Evolutionary conservation across 73 alveolate species (phyloP).

Genomic region (Urostyla sp.): DNA sequence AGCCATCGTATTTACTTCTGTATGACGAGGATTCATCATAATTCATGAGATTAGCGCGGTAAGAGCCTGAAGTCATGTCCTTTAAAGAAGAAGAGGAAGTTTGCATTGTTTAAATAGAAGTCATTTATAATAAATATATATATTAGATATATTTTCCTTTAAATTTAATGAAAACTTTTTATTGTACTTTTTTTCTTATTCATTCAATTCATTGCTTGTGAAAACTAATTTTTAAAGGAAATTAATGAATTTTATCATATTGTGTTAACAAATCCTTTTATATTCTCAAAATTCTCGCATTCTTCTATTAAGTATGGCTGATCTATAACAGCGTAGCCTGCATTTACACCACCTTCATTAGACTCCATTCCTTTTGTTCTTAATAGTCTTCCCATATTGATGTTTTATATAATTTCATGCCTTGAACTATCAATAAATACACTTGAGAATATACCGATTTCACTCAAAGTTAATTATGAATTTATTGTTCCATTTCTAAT

Average conservation of each 20-base stretch:
- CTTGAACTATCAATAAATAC: constrained; percentile 9
- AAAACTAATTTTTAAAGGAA: not conserved
- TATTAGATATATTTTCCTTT: no score
- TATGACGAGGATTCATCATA: not conserved
- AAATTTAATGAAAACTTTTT: no score
- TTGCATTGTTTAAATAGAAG: no score
- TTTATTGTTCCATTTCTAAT: constrained; percentile 70
- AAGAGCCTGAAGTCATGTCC: constrained; percentile 47
- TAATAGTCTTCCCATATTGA: constrained; percentile 82
- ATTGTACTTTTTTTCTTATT: no score
- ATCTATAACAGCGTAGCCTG: constrained; percentile 89
- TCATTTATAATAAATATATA: constrained; percentile 54
- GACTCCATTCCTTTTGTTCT: constrained; percentile 85
- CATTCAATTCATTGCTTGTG: no score
- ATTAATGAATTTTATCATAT: not conserved
- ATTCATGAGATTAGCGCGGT: not conserved
- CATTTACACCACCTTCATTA: constrained; percentile 95
- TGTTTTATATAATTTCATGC: constrained; percentile 69
- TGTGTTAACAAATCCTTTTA: not conserved
- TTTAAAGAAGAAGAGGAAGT: constrained; percentile 52
- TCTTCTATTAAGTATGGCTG: constrained; percentile 73
- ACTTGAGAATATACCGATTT: constrained; percentile 38
- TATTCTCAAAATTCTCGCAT: not conserved
- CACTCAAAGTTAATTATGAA: not conserved
- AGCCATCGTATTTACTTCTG: not conserved